Evolutionary conservation across 441 rosid species (phyloP), one percentile per base, ranked within the genome.

Genomic region (Pelargonium citronellum): DNA sequence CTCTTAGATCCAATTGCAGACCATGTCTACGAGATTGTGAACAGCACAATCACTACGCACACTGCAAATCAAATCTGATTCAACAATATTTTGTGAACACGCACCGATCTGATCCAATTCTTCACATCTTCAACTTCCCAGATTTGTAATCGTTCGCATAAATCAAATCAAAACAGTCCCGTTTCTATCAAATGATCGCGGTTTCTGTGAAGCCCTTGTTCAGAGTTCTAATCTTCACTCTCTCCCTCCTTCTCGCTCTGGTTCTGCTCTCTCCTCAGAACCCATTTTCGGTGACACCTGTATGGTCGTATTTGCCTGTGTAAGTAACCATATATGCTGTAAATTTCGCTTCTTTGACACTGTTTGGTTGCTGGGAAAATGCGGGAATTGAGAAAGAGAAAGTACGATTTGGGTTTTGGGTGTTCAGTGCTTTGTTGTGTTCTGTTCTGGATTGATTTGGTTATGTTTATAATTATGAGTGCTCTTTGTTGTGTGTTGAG

Each of bases 191-290:
- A 77, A 83, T 85, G 87, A 73, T 79, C 78, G 74, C 71, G 15
- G 80, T 77, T 51, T 73, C 89, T 24, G 88, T 87, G 78, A 87
- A 85, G 72, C 88, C 93, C 65, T 47, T 87, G 80, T 81, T 84
- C 81, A 41, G 80, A 58, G 80, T 80, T 85, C 78, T 81, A 20
- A 70, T 75, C 51, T 60, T 75, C 67, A 74, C 83, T 10, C 75
- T 89, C 76, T 87, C 91, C 8, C 77, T 89, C 57, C 77, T 87
- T 67, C 81, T 87, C 73, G 86, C 84, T 67, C 60, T 81, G 55
- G 71, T 85, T 78, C 64, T 85, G 39, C 86, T 91, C 74, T 80
- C 84, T 71, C 90, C 90, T 41, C 72, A 82, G 12, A 71, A 78
- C 5, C 81, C 72, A 16, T 61, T 75, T 71, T 73, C 78, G 1